phyloP scores from a whole-genome alignment of 106 monocot genomes.

The Platanthera zijinensis region DNA sequence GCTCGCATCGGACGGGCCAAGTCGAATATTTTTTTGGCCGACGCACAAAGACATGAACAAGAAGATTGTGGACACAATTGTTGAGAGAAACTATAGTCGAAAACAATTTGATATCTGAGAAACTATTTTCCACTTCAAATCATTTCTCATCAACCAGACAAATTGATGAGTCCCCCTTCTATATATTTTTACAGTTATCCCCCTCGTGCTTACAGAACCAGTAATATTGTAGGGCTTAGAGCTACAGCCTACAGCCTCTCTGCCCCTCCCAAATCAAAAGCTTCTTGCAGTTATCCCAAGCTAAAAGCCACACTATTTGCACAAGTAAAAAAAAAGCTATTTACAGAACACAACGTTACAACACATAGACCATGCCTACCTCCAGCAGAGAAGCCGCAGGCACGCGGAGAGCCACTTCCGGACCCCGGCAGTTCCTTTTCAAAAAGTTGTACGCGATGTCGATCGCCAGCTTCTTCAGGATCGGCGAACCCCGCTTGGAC shows the following conservation, averaged over 20 bases:
- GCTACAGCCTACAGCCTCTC: neutral
- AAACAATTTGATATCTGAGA: neutral
- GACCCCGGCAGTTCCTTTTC: conserved; percentile 56
- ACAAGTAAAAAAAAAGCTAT: neutral
- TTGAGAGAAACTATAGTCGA: too few species aligned
- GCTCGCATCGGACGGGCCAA: too few species aligned
- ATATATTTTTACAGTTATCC: neutral
- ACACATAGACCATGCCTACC: conserved; percentile 65
- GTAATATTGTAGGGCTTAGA: neutral
- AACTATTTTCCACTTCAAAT: neutral
- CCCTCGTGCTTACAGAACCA: too few species aligned
- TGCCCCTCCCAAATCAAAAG: neutral
- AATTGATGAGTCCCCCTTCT: neutral
- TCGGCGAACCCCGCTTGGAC: conserved; percentile 45
- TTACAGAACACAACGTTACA: conserved; percentile 10
- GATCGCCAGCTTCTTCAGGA: conserved; percentile 48
- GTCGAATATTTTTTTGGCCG: too few species aligned
- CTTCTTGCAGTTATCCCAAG: neutral
- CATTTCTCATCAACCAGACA: neutral
- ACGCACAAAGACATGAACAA: too few species aligned
- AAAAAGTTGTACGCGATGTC: conserved; percentile 55
- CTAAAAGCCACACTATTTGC: neutral
- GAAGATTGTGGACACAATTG: too few species aligned
- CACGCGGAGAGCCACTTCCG: conserved; percentile 48
- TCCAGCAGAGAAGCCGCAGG: conserved; percentile 65